Conservation (phyloP, 345 rosid genomes). For the Cardamine chenopodiifolia region DNA sequence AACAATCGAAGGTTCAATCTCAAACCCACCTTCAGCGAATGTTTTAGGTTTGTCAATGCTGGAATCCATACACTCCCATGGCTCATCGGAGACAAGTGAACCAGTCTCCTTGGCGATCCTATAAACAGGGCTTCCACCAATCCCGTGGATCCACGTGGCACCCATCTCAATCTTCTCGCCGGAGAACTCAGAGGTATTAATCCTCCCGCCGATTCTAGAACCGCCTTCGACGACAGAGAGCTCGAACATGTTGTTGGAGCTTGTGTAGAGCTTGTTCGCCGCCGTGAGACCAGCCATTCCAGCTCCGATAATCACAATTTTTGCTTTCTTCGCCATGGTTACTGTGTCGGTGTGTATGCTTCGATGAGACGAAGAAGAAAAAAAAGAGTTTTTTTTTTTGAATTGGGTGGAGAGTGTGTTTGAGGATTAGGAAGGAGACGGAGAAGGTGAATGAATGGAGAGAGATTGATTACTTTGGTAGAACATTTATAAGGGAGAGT, state of each 20-base stretch:
- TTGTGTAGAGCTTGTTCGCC: constrained; percentile 80
- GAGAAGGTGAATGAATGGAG: constrained; percentile 42
- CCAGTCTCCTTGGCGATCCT: constrained; percentile 66
- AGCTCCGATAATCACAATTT: constrained; percentile 89
- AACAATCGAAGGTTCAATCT: constrained; percentile 51
- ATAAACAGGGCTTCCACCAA: constrained; percentile 88
- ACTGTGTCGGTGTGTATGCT: constrained; percentile 29
- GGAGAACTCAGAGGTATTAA: constrained; percentile 83
- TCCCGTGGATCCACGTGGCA: constrained; percentile 99
- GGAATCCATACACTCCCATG: constrained; percentile 98
- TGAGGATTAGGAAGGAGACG: constrained; percentile 38
- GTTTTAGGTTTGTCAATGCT: constrained; percentile 55
- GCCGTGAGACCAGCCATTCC: constrained; percentile 99
- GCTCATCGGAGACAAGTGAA: constrained; percentile 69
- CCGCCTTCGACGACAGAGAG: constrained; percentile 90
- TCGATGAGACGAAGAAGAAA: not conserved
- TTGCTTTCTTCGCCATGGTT: constrained; percentile 83
- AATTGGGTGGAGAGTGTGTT: not conserved
- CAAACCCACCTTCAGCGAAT: constrained; percentile 78
- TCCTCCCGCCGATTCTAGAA: constrained; percentile 86
- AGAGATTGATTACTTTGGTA: constrained; percentile 39
- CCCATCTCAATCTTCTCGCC: constrained; percentile 96
- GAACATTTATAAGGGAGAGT: constrained; percentile 39
- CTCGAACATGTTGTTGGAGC: constrained; percentile 60
- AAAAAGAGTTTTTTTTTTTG: not conserved